Evolutionary conservation across 768 basidiomycete genomes (phyloP).

Genomic region (Tremella yokohamensis): DNA sequence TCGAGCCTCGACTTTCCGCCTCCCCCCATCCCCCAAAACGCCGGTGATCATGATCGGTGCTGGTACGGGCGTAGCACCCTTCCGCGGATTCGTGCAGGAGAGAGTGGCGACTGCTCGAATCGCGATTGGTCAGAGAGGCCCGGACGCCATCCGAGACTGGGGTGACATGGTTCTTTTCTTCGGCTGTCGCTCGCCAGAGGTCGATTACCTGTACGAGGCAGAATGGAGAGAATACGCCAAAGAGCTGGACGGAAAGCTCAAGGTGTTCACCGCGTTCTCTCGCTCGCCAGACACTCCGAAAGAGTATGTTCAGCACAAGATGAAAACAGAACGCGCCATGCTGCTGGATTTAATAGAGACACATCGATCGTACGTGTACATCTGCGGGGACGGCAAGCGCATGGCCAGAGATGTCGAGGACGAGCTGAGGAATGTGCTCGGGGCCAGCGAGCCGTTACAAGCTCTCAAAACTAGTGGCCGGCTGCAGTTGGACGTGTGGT

Average conservation of each 20-base stretch:
- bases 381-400: constrained; percentile 92
- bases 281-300: constrained; percentile 9
- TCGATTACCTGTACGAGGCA: constrained; percentile 91
- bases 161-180: constrained; percentile 92
- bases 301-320: constrained; percentile 6
- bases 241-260: constrained; percentile 88
- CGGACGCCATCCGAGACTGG: constrained; percentile 90
- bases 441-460: too few species aligned
- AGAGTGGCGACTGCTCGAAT: constrained; percentile 68
- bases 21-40: constrained; percentile 96
- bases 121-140: constrained; percentile 82
- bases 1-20: constrained; percentile 88
- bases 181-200: constrained; percentile 80
- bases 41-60: constrained; percentile 99
- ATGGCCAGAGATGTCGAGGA: constrained; percentile 97
- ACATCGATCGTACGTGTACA: constrained; percentile 94
- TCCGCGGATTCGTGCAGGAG: constrained; percentile 98
- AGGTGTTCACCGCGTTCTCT: constrained; percentile 83
- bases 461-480: too few species aligned
- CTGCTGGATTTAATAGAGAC: too few species aligned
- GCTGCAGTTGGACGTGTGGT: too few species aligned
- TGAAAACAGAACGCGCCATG: too few species aligned
- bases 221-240: constrained; percentile 87
- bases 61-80: constrained; percentile 97
- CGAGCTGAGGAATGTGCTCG: constrained; percentile 66